Conservation (phyloP, 805 yeast genomes). For the Martiniozyma abietophila region DNA sequence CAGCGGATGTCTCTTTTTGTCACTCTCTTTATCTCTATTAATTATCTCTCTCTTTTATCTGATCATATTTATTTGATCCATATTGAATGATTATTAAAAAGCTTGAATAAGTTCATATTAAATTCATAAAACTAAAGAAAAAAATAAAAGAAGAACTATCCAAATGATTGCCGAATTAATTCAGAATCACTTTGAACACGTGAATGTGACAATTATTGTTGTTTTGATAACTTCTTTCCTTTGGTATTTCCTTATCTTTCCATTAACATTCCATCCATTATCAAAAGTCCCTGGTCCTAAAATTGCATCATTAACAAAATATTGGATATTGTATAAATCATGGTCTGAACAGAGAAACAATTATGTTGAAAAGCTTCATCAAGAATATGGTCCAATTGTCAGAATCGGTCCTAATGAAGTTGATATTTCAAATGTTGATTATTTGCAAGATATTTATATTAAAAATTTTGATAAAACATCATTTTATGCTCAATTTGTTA, state of each 20-base stretch:
- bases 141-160: no score
- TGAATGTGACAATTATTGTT: constrained; percentile 1
- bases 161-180: no score
- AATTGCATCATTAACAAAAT: constrained; percentile 35
- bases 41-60: no score
- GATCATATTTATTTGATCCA: no score
- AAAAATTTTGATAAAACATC: constrained; percentile 45
- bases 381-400: constrained; percentile 52
- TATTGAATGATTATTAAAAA: no score
- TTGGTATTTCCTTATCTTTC: constrained; percentile 28
- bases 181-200: neutral
- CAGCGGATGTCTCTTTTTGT: no score
- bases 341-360: constrained; percentile 41
- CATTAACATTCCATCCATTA: constrained; percentile 41
- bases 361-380: constrained; percentile 41
- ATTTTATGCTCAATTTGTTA: constrained; percentile 52
- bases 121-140: no score
- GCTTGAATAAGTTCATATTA: no score
- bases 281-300: constrained; percentile 51
- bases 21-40: no score
- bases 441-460: constrained; percentile 46
- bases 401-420: constrained; percentile 54
- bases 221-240: constrained; percentile 6
- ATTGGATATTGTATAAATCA: constrained; percentile 33
- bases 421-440: constrained; percentile 43